phyloP scores from a whole-genome alignment of 305 asterid species.

The Fraxinus nigra region DNA sequence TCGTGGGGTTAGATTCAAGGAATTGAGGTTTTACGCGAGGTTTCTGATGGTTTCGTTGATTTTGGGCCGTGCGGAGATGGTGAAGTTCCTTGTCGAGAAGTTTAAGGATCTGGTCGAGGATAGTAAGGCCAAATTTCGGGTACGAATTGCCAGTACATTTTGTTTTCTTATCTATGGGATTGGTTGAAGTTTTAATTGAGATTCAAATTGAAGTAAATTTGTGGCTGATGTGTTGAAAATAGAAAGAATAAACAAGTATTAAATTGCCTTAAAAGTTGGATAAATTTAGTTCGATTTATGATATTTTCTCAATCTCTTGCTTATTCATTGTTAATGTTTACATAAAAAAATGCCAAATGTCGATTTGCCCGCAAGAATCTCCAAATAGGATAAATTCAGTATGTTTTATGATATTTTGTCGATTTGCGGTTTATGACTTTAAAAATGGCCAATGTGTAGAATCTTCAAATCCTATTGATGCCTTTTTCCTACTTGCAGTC shows the following conservation, averaged over 20 bases:
- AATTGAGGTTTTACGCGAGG: constrained; percentile 87
- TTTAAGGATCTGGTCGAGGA: constrained; percentile 77
- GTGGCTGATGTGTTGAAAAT: constrained; percentile 9
- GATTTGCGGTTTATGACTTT: neutral
- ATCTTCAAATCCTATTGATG: neutral
- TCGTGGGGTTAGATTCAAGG: constrained; percentile 87
- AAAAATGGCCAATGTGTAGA: neutral
- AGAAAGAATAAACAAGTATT: neutral
- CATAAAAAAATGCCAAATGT: neutral
- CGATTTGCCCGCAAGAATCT: neutral
- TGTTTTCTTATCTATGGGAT: neutral
- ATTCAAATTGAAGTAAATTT: constrained; percentile 18
- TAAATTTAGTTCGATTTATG: neutral
- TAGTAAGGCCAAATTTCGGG: constrained; percentile 75
- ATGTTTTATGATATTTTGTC: neutral
- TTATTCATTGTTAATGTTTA: neutral
- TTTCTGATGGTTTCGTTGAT: constrained; percentile 84
- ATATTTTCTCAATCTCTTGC: neutral
- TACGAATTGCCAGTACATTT: constrained; percentile 20
- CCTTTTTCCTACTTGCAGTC: neutral
- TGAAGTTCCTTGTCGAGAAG: constrained; percentile 60
- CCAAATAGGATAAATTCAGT: neutral
- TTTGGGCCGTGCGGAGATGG: constrained; percentile 73
- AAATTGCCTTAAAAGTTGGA: neutral
- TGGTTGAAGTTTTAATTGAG: neutral